Evolutionary conservation across 2,329 filamentous ascomycete genomes (phyloP).

Genomic region (Lasiodiplodia gonubiensis): DNA sequence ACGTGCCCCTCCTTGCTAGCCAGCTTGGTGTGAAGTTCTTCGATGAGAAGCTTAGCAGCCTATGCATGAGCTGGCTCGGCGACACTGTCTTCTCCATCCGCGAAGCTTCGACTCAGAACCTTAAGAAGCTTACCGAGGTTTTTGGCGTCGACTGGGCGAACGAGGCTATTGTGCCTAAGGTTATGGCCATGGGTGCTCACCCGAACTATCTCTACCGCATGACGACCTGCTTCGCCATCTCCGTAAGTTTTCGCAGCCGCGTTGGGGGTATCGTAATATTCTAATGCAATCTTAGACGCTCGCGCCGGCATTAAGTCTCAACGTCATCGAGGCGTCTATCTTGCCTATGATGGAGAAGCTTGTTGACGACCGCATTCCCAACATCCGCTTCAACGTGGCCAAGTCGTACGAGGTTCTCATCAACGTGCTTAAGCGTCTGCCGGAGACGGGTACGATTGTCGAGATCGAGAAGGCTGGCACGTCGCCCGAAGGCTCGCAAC

Average conservation of each 20-base stretch:
- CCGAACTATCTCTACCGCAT: conserved; percentile 99
- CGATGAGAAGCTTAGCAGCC: conserved; percentile 90
- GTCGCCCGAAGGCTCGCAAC: conserved; percentile 66
- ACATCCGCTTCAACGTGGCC: conserved; percentile 99
- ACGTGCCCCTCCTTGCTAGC: conserved; percentile 93
- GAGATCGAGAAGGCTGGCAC: conserved; percentile 80
- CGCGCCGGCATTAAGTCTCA: conserved; percentile 87
- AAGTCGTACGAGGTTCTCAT: conserved; percentile 95
- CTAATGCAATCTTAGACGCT: conserved; percentile 71
- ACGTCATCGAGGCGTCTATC: conserved; percentile 91
- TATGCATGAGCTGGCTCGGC: conserved; percentile 98
- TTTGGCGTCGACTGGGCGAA: conserved; percentile 98
- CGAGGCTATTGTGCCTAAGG: conserved; percentile 96
- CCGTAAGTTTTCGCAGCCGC: conserved; percentile 67
- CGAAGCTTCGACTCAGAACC: conserved; percentile 94
- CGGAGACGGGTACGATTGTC: conserved; percentile 84
- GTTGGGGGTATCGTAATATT: conserved; percentile 12
- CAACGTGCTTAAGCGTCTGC: conserved; percentile 87
- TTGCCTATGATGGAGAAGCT: conserved; percentile 96
- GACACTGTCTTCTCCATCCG: conserved; percentile 99
- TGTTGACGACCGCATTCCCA: conserved; percentile 91
- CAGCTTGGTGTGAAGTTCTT: conserved; percentile 98
- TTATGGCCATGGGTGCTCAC: conserved; percentile 97
- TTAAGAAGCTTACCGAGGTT: conserved; percentile 98
- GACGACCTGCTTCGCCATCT: conserved; percentile 99